Percentiles rank a stretch among this genome's conserved stretches.
These are phyloP conservation scores for Lecanosticta acicola DNA, from an alignment of 2,329 filamentous ascomycete genomes.

Conservation along the genomic window DNA sequence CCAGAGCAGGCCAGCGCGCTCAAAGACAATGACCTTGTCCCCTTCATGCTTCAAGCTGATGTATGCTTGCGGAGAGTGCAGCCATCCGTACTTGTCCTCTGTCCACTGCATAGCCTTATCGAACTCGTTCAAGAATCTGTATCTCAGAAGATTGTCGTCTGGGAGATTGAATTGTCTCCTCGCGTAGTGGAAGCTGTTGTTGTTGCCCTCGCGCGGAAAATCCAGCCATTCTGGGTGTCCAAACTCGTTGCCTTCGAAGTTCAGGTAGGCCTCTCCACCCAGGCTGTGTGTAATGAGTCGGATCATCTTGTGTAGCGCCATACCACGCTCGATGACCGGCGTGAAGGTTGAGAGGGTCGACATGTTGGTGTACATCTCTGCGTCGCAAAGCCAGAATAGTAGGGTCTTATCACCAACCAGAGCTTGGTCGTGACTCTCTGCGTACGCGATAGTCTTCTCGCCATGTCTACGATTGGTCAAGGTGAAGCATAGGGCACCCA, in stretches of 20 bases:
- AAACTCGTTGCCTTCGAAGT: constrained; percentile 98
- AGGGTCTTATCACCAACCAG: constrained; percentile 94
- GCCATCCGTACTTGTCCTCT: constrained; percentile 87
- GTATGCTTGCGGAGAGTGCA: constrained; percentile 78
- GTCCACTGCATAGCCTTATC: constrained; percentile 84
- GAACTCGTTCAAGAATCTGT: constrained; percentile 88
- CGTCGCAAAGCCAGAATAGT: constrained; percentile 97
- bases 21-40: constrained; percentile 95
- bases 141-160: constrained; percentile 78
- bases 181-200: constrained; percentile 37
- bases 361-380: constrained; percentile 98
- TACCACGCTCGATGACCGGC: constrained; percentile 79
- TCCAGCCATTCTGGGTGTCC: constrained; percentile 98
- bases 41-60: constrained; percentile 88
- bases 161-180: constrained; percentile 89
- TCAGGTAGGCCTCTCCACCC: constrained; percentile 93
- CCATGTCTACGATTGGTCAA: constrained; percentile 89
- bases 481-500: constrained; percentile 76
- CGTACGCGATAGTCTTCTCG: constrained; percentile 97
- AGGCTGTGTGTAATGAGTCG: constrained; percentile 84
- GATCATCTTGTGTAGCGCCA: constrained; percentile 96
- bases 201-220: constrained; percentile 76
- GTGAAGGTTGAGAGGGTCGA: constrained; percentile 78
- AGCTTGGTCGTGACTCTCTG: constrained; percentile 96
- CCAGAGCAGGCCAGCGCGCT: constrained; percentile 83